Conservation (phyloP, 2,329 filamentous ascomycete species). For the Cercospora brassicicola region DNA sequence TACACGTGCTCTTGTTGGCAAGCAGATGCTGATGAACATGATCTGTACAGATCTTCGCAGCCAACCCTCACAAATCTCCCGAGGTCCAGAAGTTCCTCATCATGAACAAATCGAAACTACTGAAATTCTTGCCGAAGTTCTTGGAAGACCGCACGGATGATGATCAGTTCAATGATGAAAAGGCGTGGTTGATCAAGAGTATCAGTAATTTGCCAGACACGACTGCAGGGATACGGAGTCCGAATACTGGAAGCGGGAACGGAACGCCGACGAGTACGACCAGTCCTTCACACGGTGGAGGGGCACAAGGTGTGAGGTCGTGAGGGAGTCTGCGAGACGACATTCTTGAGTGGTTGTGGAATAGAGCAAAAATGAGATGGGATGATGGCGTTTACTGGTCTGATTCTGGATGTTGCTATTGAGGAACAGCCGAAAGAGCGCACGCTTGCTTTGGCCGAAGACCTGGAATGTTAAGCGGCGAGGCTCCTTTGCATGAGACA, state of each 20-base stretch:
- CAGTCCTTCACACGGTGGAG: not conserved
- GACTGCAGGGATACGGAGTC: slow-evolving; percentile 28
- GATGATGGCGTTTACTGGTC: not conserved
- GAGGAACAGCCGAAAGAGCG: not conserved
- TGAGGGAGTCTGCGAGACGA: not conserved
- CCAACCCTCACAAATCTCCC: slow-evolving; percentile 96
- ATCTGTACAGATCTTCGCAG: slow-evolving; percentile 74
- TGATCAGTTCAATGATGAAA: slow-evolving; percentile 97
- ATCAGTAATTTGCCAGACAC: slow-evolving; percentile 55
- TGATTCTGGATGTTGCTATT: not conserved
- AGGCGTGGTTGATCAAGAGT: slow-evolving; percentile 94
- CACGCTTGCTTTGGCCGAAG: not conserved
- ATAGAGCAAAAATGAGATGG: not conserved
- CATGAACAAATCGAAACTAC: slow-evolving; percentile 89
- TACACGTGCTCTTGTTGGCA: too few relatives aligned
- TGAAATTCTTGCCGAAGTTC: slow-evolving; percentile 87
- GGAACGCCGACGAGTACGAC: not conserved
- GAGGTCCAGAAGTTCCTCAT: slow-evolving; percentile 93
- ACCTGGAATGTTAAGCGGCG: not conserved
- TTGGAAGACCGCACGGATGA: slow-evolving; percentile 94
- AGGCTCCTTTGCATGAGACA: not conserved
- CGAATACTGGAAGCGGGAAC: not conserved
- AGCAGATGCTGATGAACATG: slow-evolving; percentile 1
- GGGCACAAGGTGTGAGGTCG: not conserved
- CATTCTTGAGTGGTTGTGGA: not conserved